Evolutionary conservation across 192 early-diverging fungal genomes (phyloP).

Genomic region (Lobosporangium transversale): DNA sequence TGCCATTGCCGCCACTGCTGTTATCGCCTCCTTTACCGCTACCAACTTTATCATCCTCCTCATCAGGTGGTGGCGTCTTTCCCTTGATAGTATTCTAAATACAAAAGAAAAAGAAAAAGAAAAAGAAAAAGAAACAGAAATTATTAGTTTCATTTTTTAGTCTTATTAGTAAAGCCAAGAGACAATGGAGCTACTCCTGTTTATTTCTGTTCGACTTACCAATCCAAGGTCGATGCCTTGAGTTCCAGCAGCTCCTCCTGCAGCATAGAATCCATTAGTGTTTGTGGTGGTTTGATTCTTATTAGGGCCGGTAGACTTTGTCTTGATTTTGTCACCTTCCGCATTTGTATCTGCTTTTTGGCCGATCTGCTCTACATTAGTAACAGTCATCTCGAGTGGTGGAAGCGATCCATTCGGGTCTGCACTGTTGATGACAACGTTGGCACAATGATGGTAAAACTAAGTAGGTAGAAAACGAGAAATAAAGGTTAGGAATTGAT

Average conservation of each 20-base stretch:
- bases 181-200: too few relatives aligned
- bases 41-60: neutral
- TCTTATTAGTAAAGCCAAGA: too few relatives aligned
- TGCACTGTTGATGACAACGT: constrained; percentile 64
- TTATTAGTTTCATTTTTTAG: too few relatives aligned
- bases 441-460: constrained; percentile 81
- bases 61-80: neutral
- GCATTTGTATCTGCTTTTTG: constrained; percentile 19
- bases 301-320: constrained; percentile 22
- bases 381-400: constrained; percentile 20
- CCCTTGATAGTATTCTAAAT: neutral
- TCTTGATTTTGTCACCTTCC: neutral
- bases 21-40: neutral
- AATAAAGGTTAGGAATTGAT: neutral
- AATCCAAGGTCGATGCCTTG: constrained; percentile 19
- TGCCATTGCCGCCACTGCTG: neutral
- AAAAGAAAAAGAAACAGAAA: neutral
- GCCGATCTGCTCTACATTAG: constrained; percentile 12
- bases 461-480: constrained; percentile 46
- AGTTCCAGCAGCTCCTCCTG: constrained; percentile 24
- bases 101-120: neutral
- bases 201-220: too few relatives aligned
- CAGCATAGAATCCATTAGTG: constrained; percentile 13
- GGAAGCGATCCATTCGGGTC: constrained; percentile 17
- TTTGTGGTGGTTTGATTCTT: constrained; percentile 4